Base-by-base conservation (phyloP, 345 rosid genomes). In the Acer campestre region DNA sequence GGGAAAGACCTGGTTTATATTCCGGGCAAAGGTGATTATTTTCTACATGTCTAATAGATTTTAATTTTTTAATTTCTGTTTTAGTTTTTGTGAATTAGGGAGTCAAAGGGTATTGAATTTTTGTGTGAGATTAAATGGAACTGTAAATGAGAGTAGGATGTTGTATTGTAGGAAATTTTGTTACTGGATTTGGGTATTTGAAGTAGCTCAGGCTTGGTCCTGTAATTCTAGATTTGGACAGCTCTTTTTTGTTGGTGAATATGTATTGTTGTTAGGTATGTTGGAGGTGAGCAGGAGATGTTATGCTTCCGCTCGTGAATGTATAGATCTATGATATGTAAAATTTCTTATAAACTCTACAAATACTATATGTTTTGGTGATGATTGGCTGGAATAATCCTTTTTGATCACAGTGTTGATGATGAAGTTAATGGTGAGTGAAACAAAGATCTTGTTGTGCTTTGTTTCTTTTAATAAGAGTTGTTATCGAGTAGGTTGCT, bases 1-100 rank as follows among this genome's bases (percentile, higher is more conserved):
- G 97, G 96, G 82, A 83, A 67, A 67, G 97, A 95, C 40, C 78
- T 93, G 78, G 92, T 93, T 22, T 95, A 53, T 85, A 77, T 93
- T 17, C 99, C 98, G 0, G 88, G 89, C 59, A 84, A 53, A 95
- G 97, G 97, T 93, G 42, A 77, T 31, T 75, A 68, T 61, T 42
- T 56, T 58, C 12, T 23, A 17, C 10, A 46, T 46, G 13, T 46
- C 49, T 46, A 11, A 46, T 13, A 46, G 3, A 46, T 46, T 46
- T 2, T 46, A 9, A 10, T 46, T 46, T 2, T 46, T 46, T 10
- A 46, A 9, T 46, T 46, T 46, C 11, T 46, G 49, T 46, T 46
- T 46, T 46, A 46, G 49, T 46, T 46, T 46, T 46, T 10, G 49
- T 46, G 49, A 10, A 1, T 46, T 46, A 46, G 49, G 49, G 46